These are phyloP conservation scores for Trametes gibbosa DNA, from an alignment of 768 basidiomycete species.

Conservation along the genomic window DNA sequence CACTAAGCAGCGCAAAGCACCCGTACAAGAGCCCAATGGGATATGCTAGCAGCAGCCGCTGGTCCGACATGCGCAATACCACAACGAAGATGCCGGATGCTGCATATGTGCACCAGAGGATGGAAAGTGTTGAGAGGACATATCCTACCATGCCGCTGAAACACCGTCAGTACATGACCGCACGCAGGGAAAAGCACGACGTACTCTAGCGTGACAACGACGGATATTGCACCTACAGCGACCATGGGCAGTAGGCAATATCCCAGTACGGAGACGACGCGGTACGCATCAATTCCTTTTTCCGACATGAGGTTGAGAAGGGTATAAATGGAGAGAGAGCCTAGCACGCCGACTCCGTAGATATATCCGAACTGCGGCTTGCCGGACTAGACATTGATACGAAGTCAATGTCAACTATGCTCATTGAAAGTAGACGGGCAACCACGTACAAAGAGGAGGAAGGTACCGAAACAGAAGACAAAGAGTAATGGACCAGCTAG, in stretches of 20 bases:
- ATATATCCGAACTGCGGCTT: conserved; percentile 99
- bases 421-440: not conserved
- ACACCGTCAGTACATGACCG: not conserved
- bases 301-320: conserved; percentile 97
- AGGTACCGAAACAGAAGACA: conserved; percentile 91
- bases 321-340: conserved; percentile 87
- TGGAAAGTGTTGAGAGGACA: conserved; percentile 73
- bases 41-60: conserved; percentile 93
- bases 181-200: conserved; percentile 33
- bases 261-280: conserved; percentile 91
- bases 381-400: conserved; percentile 64
- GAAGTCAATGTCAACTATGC: no score
- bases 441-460: conserved; percentile 80
- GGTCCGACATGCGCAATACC: conserved; percentile 93
- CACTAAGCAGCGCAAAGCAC: conserved; percentile 89
- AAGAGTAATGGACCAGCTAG: conserved; percentile 95
- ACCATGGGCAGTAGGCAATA: conserved; percentile 98
- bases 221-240: conserved; percentile 84
- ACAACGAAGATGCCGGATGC: conserved; percentile 96
- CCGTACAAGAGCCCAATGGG: conserved; percentile 93
- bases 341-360: conserved; percentile 96
- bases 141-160: conserved; percentile 82
- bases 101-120: conserved; percentile 96
- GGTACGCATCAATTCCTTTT: conserved; percentile 91
- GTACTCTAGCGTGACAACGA: conserved; percentile 84